Conservation (phyloP, 345 rosid species). For the Eucalyptus erythrocorys region DNA sequence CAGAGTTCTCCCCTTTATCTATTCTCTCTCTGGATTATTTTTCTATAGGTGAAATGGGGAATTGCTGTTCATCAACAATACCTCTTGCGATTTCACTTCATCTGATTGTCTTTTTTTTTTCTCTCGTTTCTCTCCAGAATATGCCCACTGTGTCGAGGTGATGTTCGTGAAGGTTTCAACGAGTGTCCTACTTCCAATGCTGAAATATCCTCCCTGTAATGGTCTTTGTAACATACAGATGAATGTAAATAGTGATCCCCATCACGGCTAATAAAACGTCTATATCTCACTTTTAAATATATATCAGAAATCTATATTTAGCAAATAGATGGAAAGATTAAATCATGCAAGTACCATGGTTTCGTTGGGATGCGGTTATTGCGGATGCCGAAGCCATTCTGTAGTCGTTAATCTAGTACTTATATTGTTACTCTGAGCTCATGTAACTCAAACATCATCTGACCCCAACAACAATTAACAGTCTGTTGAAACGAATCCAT, state of each 20-base stretch:
- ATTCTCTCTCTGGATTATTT: not conserved
- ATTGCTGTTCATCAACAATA: not conserved
- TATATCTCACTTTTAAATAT: not conserved
- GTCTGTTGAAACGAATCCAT: not conserved
- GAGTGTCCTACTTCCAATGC: slow-evolving; percentile 9
- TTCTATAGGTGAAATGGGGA: not conserved
- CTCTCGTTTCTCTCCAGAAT: slow-evolving; percentile 22
- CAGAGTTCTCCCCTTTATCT: not conserved
- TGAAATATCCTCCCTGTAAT: slow-evolving; percentile 20
- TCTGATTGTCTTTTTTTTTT: not conserved
- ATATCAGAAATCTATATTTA: not conserved
- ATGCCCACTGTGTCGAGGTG: slow-evolving; percentile 72
- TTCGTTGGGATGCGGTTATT: not conserved
- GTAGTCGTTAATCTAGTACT: not conserved
- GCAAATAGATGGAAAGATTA: not conserved
- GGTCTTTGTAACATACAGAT: slow-evolving; percentile 1
- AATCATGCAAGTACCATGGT: not conserved
- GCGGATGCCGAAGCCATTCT: not conserved
- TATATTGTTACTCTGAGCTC: not conserved
- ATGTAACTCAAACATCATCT: not conserved
- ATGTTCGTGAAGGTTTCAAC: slow-evolving; percentile 28
- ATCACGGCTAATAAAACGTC: not conserved
- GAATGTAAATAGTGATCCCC: not conserved
- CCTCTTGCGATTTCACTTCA: not conserved
- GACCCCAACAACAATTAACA: not conserved